Evolutionary conservation across 2,329 filamentous ascomycete species (phyloP).

Genomic region (Alternaria metachromatica): DNA sequence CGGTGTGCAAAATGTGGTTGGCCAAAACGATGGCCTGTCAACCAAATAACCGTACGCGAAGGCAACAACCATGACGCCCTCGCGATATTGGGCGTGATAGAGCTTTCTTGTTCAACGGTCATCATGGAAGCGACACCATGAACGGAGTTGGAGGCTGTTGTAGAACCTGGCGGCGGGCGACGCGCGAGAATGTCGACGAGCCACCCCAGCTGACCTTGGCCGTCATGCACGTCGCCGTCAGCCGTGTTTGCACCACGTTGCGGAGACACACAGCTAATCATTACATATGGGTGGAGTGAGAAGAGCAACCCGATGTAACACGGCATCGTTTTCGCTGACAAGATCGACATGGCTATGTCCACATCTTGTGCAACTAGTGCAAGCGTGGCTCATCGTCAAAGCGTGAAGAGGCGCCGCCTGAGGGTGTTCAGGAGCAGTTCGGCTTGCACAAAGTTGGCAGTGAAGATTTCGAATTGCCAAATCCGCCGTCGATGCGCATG

Average conservation of each 20-base stretch:
- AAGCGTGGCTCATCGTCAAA: constrained; percentile 18
- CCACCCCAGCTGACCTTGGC: constrained; percentile 36
- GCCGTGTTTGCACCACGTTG: constrained; percentile 24
- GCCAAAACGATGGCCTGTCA: background rate
- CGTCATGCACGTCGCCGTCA: constrained; percentile 40
- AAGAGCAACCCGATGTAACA: constrained; percentile 29
- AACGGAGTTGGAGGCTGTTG: constrained; percentile 17
- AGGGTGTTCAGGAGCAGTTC: constrained; percentile 11
- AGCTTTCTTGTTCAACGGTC: background rate
- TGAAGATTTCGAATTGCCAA: constrained; percentile 10
- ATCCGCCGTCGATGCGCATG: background rate
- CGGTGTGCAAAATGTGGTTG: constrained; percentile 15
- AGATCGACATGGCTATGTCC: constrained; percentile 27
- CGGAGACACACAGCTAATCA: constrained; percentile 13
- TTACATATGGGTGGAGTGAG: constrained; percentile 11
- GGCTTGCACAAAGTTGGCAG: constrained; percentile 17
- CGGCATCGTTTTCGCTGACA: constrained; percentile 19
- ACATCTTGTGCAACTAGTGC: constrained; percentile 27
- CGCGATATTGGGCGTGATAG: background rate
- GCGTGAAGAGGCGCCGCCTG: constrained; percentile 13
- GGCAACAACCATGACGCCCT: constrained; percentile 2
- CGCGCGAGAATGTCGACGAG: constrained; percentile 15
- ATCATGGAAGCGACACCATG: constrained; percentile 3
- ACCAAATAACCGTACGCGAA: constrained; percentile 12
- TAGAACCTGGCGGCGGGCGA: constrained; percentile 19